Conservation (phyloP, 345 rosid genomes). For the Streptanthus diversifolius region DNA sequence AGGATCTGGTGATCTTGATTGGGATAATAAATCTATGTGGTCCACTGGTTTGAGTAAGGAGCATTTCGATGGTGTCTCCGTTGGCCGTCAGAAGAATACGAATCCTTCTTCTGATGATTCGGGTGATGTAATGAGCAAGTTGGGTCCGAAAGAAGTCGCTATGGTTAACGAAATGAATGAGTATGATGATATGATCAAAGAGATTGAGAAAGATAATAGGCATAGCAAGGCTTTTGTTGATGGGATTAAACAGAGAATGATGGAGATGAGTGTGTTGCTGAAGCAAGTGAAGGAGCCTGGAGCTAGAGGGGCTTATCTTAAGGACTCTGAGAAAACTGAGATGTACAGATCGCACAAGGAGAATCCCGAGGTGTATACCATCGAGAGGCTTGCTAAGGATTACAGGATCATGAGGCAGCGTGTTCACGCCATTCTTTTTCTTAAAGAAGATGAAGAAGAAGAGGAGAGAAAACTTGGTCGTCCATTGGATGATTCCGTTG, state of each 20-base stretch:
- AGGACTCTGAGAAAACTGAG: slow-evolving; percentile 93
- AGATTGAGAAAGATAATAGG: slow-evolving; percentile 45
- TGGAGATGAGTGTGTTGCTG: slow-evolving; percentile 50
- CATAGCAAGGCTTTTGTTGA: slow-evolving; percentile 51
- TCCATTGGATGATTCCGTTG: slow-evolving; percentile 87
- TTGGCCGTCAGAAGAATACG: slow-evolving; percentile 36
- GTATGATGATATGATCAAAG: slow-evolving; percentile 43
- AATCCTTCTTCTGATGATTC: slow-evolving; percentile 29
- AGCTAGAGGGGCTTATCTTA: slow-evolving; percentile 79
- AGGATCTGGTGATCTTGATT: slow-evolving; percentile 48
- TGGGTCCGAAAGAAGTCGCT: slow-evolving; percentile 26
- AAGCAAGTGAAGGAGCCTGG: slow-evolving; percentile 91
- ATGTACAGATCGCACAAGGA: slow-evolving; percentile 87
- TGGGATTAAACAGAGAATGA: slow-evolving; percentile 54
- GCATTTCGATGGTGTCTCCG: slow-evolving; percentile 73
- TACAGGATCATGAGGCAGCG: slow-evolving; percentile 95
- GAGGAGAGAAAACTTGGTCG: slow-evolving; percentile 84
- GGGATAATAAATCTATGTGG: slow-evolving; percentile 83
- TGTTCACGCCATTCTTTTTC: slow-evolving; percentile 93
- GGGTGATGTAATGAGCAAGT: slow-evolving; percentile 26
- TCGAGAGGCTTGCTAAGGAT: slow-evolving; percentile 85
- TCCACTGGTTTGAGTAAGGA: slow-evolving; percentile 87
- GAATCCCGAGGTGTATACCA: slow-evolving; percentile 74
- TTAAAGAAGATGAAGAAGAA: slow-evolving; percentile 86
- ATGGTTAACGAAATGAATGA: slow-evolving; percentile 45